Base-by-base conservation (phyloP, 352 stramenopile species). In the Phytopythium vexans region DNA sequence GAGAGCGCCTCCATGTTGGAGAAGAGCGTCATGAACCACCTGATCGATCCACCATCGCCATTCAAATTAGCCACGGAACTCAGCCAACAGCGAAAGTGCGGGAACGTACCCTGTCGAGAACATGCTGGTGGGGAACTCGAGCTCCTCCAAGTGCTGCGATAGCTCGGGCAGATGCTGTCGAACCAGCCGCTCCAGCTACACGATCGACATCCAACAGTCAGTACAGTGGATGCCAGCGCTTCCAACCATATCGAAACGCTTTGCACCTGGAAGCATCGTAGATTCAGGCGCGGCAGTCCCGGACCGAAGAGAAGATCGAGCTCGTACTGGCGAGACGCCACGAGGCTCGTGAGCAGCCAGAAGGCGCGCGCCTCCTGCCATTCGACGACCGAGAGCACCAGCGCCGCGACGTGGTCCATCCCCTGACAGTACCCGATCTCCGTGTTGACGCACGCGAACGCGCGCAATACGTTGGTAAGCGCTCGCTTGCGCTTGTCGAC, bases 21-120 rank as follows among this genome's bases (percentile, higher is more conserved):
- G 41, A 89, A 89, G 12, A 92, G 72, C 31, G 82, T 89, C 77
- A 92, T 86, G 65, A 92, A 88, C 82, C 82, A 92, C 36, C 78
- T 92, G 56, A 9, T 14, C 2, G 14, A 37, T 46, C 31, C 21
- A 53, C 51, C 33, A 65, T 9, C 41, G 31, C 35, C 32, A 49
- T 0, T 9, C 16, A 51, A 49, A 11, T n/a, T 14, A 27, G 21
- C 21, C 14, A 42, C 41, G 14, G 34, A 48, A 3, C 16, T 32
- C 7, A 10, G 11, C 11, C 6, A n/a, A 8, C 1, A 27, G 33
- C 8, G 48, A 9, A 31, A 41, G 4, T 10, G 9, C 6, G 39
- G 4, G 3, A 10, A 11, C 61, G 33, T 68, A 92, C 78, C 70
- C 74, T 9, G 82, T 89, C 7, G 74, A 71, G 32, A 86, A 66